Base-by-base conservation (phyloP, 371 early-diverging fungal species). In the Funneliformis caledonium region DNA sequence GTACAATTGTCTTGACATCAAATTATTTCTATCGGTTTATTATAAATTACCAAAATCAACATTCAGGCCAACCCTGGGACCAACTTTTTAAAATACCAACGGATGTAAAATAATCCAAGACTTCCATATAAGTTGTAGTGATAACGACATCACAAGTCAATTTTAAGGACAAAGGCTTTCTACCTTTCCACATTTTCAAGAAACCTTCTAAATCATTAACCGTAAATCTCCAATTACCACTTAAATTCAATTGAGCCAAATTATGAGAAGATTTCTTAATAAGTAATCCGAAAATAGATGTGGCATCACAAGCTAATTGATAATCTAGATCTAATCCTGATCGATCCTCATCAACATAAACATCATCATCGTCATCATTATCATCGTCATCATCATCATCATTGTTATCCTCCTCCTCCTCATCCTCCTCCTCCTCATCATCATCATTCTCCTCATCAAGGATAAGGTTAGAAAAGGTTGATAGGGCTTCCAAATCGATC, bases 131-230 rank as follows among this genome's bases (percentile, higher is more conserved):
- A 19, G 16, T 19, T 5, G 16, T 7, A 8, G 7, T 19, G 19
- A 56, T 56, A 56, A 19, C 56, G 1, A 56, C 16, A 56, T 56
- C 56, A 56, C 56, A 56, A 16, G 19, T 5, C 19, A 56, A 56
- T 56, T 7, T 19, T 56, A 56, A 56, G 16, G 7, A 56, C 19
- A 56, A 19, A 56, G 70, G 70, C 0, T 45, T 70, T 70, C 45
- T 70, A 43, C 43, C 70, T 47, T 70, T 45, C 70, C 70, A 70
- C 22, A n/a, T n/a, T 70, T 47, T 70, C 37, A 70, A 22, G 22
- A 70, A 70, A 16, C n/a, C 4, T 43, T 70, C 70, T 43, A 70
- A 45, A 1, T 70, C 45, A 22, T n/a, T 7, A 43, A 9, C 19
- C 4, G 9, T 43, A 43, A 70, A 70, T 43, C 70, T n/a, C 70